Evolutionary conservation across 2,329 filamentous ascomycete genomes (phyloP).

Genomic region (Aspergillus spinulosporus): DNA sequence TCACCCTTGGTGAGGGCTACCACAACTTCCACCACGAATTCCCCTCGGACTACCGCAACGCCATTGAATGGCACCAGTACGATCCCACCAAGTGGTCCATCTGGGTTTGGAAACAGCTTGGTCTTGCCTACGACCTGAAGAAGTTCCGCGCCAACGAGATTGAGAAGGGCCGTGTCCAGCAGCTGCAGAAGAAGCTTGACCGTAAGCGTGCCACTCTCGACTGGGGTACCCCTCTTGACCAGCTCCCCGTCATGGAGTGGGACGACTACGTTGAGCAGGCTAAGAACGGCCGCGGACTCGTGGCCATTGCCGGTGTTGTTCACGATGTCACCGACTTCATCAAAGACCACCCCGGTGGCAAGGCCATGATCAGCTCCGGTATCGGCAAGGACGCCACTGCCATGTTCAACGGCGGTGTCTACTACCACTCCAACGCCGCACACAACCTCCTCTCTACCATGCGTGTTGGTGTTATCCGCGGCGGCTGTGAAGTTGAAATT

Average conservation of each 20-base stretch:
- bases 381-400: slow-evolving; percentile 86
- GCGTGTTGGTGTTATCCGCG: slow-evolving; percentile 81
- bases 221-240: slow-evolving; percentile 83
- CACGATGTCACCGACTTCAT: slow-evolving; percentile 84
- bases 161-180: slow-evolving; percentile 85
- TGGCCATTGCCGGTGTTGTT: slow-evolving; percentile 79
- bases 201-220: slow-evolving; percentile 79
- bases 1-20: slow-evolving; percentile 85
- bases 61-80: slow-evolving; percentile 87
- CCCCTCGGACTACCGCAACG: slow-evolving; percentile 89
- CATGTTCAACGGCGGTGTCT: slow-evolving; percentile 90
- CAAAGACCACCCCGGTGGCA: slow-evolving; percentile 86
- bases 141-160: slow-evolving; percentile 90
- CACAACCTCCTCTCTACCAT: slow-evolving; percentile 88
- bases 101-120: slow-evolving; percentile 79
- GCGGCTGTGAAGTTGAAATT: slow-evolving; percentile 86
- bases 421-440: slow-evolving; percentile 84
- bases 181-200: slow-evolving; percentile 89
- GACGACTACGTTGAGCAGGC: slow-evolving; percentile 78
- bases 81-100: slow-evolving; percentile 91
- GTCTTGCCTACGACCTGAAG: slow-evolving; percentile 83
- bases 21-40: slow-evolving; percentile 98
- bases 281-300: slow-evolving; percentile 73
- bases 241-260: slow-evolving; percentile 82
- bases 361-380: slow-evolving; percentile 77